phyloP scores from a whole-genome alignment of 768 basidiomycete genomes.

The Macrolepiota fuliginosa region DNA sequence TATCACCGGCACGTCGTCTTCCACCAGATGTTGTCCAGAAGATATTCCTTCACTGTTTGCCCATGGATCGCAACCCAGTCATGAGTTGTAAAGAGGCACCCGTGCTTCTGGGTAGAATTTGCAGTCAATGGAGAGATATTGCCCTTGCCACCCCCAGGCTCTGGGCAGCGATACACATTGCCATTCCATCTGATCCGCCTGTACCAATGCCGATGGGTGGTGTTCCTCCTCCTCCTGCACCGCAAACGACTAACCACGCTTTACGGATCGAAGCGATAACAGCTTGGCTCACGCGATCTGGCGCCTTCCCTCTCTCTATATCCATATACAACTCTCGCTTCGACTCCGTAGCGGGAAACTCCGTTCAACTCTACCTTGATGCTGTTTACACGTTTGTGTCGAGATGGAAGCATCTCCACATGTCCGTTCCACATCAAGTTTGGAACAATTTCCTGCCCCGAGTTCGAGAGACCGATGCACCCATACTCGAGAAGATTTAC shows the following conservation, averaged over 20 bases:
- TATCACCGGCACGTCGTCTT: constrained; percentile 19
- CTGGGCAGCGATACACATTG: constrained; percentile 20
- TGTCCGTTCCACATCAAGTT: constrained; percentile 9
- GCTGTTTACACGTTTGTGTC: constrained; percentile 3
- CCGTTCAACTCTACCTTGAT: constrained; percentile 10
- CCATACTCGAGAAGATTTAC: constrained; percentile 10
- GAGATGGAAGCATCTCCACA: constrained; percentile 14
- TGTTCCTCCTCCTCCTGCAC: not conserved
- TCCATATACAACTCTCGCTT: constrained; percentile 11
- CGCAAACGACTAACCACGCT: not conserved
- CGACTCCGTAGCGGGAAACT: constrained; percentile 8
- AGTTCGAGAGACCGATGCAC: constrained; percentile 2
- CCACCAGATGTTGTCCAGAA: constrained; percentile 18
- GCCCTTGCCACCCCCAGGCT: constrained; percentile 16
- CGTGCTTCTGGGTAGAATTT: constrained; percentile 17
- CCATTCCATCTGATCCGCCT: constrained; percentile 15
- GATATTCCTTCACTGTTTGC: constrained; percentile 20
- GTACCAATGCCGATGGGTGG: not conserved
- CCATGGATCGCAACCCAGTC: constrained; percentile 19
- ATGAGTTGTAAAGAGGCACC: constrained; percentile 20
- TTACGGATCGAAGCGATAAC: constrained; percentile 4
- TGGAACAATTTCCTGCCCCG: constrained; percentile 13
- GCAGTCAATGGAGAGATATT: constrained; percentile 19
- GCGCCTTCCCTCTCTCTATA: constrained; percentile 12
- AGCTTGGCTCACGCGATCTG: constrained; percentile 14